A percentile compares a stretch with the other conserved stretches of the same genome.
Conservation (phyloP, 805 yeast species). For the Yarrowia bubula region DNA sequence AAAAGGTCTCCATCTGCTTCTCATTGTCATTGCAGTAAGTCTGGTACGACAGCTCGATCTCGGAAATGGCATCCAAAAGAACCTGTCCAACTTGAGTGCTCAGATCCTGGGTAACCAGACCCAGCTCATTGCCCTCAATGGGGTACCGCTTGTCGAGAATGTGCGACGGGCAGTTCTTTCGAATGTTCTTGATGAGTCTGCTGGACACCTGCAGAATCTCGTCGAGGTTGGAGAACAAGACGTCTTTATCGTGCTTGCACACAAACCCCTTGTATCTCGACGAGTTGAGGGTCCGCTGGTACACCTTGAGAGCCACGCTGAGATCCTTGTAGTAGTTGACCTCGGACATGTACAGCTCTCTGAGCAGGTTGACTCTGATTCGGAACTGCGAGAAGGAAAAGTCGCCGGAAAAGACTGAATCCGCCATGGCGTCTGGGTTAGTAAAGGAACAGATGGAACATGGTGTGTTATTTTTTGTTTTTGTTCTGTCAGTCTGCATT, state of each 20-base stretch:
- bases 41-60: constrained; percentile 40
- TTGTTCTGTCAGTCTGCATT: no score
- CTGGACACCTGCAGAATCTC: constrained; percentile 38
- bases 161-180: constrained; percentile 35
- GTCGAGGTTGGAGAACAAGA: constrained; percentile 39
- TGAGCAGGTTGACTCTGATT: constrained; percentile 35
- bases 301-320: constrained; percentile 39
- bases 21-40: constrained; percentile 38
- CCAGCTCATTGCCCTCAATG: constrained; percentile 29
- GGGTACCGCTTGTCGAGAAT: constrained; percentile 34
- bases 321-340: constrained; percentile 41
- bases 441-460: not conserved
- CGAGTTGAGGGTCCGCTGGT: constrained; percentile 35
- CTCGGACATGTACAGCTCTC: constrained; percentile 44
- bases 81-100: constrained; percentile 39
- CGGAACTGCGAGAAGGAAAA: constrained; percentile 14
- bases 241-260: constrained; percentile 34
- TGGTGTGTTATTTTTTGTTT: not conserved
- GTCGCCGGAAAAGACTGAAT: not conserved
- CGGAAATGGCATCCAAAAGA: constrained; percentile 35
- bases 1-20: constrained; percentile 36
- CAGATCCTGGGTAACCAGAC: constrained; percentile 30
- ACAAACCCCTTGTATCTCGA: constrained; percentile 33
- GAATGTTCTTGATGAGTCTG: constrained; percentile 36
- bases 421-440: constrained; percentile 12